Evolutionary conservation across 441 rosid species (phyloP).

Genomic region (Hypseocharis bilobata): DNA sequence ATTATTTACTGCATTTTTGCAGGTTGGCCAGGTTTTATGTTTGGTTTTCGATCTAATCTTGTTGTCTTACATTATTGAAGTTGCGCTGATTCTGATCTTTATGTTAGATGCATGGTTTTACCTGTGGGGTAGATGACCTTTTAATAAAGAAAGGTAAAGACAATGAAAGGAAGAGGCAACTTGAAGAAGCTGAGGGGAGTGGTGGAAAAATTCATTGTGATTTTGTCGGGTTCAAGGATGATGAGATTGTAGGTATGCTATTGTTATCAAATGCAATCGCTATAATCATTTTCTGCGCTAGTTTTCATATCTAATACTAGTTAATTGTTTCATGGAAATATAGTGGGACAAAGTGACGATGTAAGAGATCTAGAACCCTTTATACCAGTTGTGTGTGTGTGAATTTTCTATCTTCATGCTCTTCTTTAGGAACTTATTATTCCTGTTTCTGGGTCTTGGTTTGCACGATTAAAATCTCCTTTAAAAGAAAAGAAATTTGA

Average conservation of each 20-base stretch:
- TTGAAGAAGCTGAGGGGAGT: conserved; percentile 56
- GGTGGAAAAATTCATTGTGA: conserved; percentile 70
- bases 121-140: conserved; percentile 98
- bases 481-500: neutral
- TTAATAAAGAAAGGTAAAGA: conserved; percentile 61
- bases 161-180: conserved; percentile 58
- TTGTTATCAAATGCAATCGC: neutral
- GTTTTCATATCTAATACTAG: neutral
- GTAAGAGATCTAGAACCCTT: neutral
- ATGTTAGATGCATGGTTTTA: conserved; percentile 87
- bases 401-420: neutral
- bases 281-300: neutral
- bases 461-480: no score
- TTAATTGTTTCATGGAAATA: neutral
- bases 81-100: conserved; percentile 24
- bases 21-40: conserved; percentile 41
- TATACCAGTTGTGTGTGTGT: neutral
- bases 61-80: conserved; percentile 16
- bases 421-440: neutral
- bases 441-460: neutral
- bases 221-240: conserved; percentile 49
- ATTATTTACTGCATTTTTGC: conserved; percentile 79
- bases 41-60: conserved; percentile 13
- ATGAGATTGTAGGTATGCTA: conserved; percentile 40
- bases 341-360: neutral